A percentile compares a stretch with the other conserved stretches of the same genome.
Evolutionary conservation across 345 rosid genomes (phyloP).

Genomic region (Eucalyptus tenuipes): DNA sequence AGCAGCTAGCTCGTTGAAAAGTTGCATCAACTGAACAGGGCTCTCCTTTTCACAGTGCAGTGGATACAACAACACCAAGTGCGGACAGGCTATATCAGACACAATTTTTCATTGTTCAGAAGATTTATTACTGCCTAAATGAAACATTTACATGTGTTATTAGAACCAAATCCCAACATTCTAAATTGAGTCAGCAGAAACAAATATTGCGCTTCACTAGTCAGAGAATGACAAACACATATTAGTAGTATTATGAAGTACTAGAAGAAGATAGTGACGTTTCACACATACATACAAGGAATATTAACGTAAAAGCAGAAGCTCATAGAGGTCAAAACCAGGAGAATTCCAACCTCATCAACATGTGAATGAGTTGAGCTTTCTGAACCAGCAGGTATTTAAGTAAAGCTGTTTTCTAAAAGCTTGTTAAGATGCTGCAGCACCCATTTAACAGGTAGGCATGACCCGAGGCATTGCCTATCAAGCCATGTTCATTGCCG

Average conservation of each 20-base stretch:
- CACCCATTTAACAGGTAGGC: neutral
- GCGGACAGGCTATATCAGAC: conserved; percentile 69
- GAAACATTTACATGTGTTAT: neutral
- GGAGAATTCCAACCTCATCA: neutral
- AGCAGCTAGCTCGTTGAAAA: conserved; percentile 82
- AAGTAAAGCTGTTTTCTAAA: neutral
- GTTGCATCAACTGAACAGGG: conserved; percentile 94
- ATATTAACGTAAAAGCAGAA: neutral
- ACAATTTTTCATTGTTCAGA: conserved; percentile 66
- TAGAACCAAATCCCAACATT: neutral
- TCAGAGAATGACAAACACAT: neutral
- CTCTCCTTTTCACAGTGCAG: conserved; percentile 92
- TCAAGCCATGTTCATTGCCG: neutral
- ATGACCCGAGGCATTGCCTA: neutral
- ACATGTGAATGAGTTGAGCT: neutral
- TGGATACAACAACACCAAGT: conserved; percentile 84
- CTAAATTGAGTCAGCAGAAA: neutral
- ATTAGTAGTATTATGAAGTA: neutral
- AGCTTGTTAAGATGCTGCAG: neutral
- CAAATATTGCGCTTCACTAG: neutral
- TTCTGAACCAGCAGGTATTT: neutral
- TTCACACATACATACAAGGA: neutral
- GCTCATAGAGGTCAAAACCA: neutral
- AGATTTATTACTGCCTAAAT: conserved; percentile 87
- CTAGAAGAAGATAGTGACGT: neutral